A percentile compares a stretch with the other conserved stretches of the same genome.
Conservation (phyloP, 768 basidiomycete genomes). For the Amanita molliuscula region DNA sequence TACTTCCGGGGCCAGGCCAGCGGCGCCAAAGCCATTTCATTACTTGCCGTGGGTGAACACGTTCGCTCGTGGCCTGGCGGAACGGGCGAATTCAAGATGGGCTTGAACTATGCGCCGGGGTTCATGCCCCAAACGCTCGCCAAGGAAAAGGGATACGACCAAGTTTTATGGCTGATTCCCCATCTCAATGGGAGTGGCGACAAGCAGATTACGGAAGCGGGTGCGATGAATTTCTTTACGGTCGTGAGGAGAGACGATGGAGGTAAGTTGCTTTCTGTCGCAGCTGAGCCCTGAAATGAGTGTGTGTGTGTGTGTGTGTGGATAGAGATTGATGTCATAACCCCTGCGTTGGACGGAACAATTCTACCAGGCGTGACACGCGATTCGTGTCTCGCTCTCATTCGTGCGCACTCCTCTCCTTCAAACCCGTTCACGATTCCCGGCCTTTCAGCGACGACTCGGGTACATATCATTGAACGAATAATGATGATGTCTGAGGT, state of each 20-base stretch:
- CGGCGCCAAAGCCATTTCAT: slow-evolving; percentile 23
- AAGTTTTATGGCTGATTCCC: slow-evolving; percentile 64
- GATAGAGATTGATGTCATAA: slow-evolving; percentile 65
- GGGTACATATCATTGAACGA: not conserved
- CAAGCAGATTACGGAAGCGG: slow-evolving; percentile 39
- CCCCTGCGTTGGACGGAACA: slow-evolving; percentile 77
- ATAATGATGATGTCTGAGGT: not conserved
- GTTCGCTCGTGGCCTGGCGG: slow-evolving; percentile 46
- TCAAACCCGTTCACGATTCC: slow-evolving; percentile 34
- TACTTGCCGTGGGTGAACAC: slow-evolving; percentile 30
- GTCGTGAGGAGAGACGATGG: slow-evolving; percentile 52
- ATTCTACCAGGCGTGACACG: slow-evolving; percentile 92
- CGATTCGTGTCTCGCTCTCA: slow-evolving; percentile 58
- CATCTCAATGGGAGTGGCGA: not conserved
- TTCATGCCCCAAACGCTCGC: slow-evolving; percentile 61
- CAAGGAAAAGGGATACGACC: slow-evolving; percentile 57
- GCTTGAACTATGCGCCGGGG: slow-evolving; percentile 52
- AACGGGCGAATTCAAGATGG: slow-evolving; percentile 75
- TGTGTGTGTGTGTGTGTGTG: slow-evolving; percentile 28
- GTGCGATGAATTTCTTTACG: slow-evolving; percentile 77
- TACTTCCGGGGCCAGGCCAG: slow-evolving; percentile 63
- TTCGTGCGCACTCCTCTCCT: slow-evolving; percentile 38
- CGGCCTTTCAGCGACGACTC: slow-evolving; percentile 17
- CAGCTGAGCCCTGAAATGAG: too few species aligned
- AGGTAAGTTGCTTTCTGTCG: not conserved